These are phyloP conservation scores for Spergularia bocconei DNA, from an alignment of 148 eudicot genomes.

Conservation along the genomic window DNA sequence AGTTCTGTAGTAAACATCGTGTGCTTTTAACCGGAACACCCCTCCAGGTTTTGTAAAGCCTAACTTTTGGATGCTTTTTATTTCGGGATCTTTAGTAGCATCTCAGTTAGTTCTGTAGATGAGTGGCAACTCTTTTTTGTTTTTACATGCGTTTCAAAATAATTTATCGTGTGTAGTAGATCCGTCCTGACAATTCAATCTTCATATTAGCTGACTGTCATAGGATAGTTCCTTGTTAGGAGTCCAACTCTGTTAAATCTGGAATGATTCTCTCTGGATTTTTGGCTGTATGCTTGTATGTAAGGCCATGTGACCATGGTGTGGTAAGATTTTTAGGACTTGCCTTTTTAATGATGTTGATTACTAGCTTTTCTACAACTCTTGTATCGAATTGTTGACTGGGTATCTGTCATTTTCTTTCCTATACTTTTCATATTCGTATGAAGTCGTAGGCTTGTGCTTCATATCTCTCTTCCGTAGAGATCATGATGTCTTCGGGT, in stretches of 20 bases:
- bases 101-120: neutral
- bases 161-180: neutral
- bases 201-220: neutral
- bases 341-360: too few relatives aligned
- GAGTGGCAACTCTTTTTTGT: neutral
- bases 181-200: neutral
- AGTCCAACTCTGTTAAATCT: neutral
- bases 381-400: neutral
- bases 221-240: neutral
- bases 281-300: conserved; percentile 1
- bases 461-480: neutral
- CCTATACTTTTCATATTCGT: neutral
- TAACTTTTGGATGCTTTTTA: neutral
- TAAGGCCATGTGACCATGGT: too few relatives aligned
- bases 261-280: neutral
- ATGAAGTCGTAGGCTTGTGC: neutral
- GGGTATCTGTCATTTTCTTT: neutral
- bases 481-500: conserved; percentile 9
- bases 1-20: conserved; percentile 73
- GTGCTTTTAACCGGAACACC: conserved; percentile 97
- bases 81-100: conserved; percentile 1
- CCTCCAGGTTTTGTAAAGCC: conserved; percentile 69
- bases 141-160: neutral
- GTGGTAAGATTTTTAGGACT: too few relatives aligned
- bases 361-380: neutral